Percentiles rank a stretch among this genome's conserved stretches.
Evolutionary conservation across 2,329 filamentous ascomycete species (phyloP).

Genomic region (Thielaviopsis musarum): DNA sequence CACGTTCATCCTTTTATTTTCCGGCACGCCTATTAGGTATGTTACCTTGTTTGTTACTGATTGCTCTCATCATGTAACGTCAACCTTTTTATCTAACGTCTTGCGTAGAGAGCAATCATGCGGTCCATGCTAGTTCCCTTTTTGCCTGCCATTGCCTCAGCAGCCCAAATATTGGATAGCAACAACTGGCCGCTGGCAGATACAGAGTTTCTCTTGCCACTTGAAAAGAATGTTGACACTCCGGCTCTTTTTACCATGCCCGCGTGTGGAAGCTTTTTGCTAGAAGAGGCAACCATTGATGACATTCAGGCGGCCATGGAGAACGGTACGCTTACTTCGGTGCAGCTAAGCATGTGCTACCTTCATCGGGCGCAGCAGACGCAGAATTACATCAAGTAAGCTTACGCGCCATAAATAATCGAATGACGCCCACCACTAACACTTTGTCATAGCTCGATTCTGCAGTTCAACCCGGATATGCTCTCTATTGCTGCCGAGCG

Average conservation of each 20-base stretch:
- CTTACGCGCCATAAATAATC: neutral
- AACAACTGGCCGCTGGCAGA: neutral
- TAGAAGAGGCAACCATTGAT: slow-evolving; percentile 56
- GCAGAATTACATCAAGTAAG: slow-evolving; percentile 45
- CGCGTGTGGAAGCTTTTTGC: slow-evolving; percentile 37
- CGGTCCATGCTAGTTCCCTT: neutral
- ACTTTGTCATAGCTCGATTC: slow-evolving; percentile 28
- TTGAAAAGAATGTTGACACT: slow-evolving; percentile 22
- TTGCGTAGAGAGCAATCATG: neutral
- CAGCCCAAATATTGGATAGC: neutral
- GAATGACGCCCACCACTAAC: neutral
- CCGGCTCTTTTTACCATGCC: slow-evolving; percentile 42
- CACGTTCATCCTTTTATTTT: neutral
- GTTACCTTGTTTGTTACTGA: neutral
- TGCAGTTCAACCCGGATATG: slow-evolving; percentile 53
- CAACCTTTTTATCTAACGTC: too few relatives aligned
- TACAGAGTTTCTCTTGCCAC: slow-evolving; percentile 18
- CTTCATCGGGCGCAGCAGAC: slow-evolving; percentile 43
- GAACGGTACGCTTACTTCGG: slow-evolving; percentile 36
- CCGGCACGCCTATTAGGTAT: neutral
- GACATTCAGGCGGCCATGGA: slow-evolving; percentile 43
- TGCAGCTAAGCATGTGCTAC: slow-evolving; percentile 46
- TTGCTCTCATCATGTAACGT: too few relatives aligned
- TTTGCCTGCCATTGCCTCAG: neutral
- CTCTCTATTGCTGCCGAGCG: slow-evolving; percentile 41